Evolutionary conservation across 306 rosid genomes (phyloP).

Genomic region (Ceratonia siliqua): DNA sequence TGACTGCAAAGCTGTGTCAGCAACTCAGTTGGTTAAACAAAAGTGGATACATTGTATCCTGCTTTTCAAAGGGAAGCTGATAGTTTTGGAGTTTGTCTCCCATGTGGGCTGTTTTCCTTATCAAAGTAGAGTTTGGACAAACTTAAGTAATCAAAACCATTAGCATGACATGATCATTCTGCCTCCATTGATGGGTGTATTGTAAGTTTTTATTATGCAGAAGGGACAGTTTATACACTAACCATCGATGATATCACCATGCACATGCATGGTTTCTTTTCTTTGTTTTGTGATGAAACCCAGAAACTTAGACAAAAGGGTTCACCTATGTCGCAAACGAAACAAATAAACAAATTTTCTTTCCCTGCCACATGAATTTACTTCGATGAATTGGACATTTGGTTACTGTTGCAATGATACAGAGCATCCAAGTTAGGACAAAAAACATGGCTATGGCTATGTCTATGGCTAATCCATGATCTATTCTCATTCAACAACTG

Average conservation of each 20-base stretch:
- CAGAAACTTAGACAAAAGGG: conserved; percentile 11
- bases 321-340: background rate
- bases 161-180: background rate
- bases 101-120: conserved; percentile 67
- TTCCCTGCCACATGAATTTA: no score
- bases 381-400: no score
- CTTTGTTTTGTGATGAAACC: conserved; percentile 24
- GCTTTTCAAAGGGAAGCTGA: conserved; percentile 28
- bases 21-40: conserved; percentile 28
- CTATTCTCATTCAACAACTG: background rate
- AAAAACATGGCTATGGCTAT: background rate
- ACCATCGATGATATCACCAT: conserved; percentile 31
- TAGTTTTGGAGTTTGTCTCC: conserved; percentile 45
- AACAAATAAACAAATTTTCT: no score
- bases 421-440: no score
- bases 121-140: conserved; percentile 36
- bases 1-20: conserved; percentile 51
- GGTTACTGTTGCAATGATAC: no score
- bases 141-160: background rate
- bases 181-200: background rate
- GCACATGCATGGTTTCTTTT: conserved; percentile 48
- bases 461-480: no score
- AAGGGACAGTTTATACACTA: conserved; percentile 18
- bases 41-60: conserved; percentile 32
- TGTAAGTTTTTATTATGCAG: background rate